A percentile compares a stretch with the other conserved stretches of the same genome.
Conservation (phyloP, 768 basidiomycete species). For the Leucocoprinus birnbaumii region DNA sequence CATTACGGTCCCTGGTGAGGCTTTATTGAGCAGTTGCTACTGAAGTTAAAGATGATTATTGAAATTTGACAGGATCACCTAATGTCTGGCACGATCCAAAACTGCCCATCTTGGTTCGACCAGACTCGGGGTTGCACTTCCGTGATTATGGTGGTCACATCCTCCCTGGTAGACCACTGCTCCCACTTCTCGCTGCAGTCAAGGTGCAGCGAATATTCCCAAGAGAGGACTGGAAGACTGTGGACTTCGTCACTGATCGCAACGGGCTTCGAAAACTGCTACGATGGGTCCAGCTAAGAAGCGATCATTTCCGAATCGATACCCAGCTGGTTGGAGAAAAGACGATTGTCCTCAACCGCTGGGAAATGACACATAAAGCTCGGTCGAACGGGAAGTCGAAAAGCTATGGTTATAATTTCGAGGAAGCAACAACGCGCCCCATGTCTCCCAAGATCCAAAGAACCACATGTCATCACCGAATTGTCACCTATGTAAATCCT, state of each 20-base stretch:
- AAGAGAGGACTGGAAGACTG: slow-evolving; percentile 36
- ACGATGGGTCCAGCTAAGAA: slow-evolving; percentile 41
- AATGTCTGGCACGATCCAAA: slow-evolving; percentile 48
- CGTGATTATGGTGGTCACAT: slow-evolving; percentile 62
- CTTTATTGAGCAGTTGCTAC: too few relatives aligned
- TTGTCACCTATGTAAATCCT: too few relatives aligned
- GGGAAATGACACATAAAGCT: too few relatives aligned
- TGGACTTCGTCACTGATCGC: slow-evolving; percentile 59
- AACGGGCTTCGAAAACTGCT: slow-evolving; percentile 64
- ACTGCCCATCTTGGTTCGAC: slow-evolving; percentile 49
- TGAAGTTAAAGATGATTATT: too few relatives aligned
- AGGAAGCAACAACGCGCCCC: too few relatives aligned
- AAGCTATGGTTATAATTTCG: too few relatives aligned
- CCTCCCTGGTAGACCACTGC: slow-evolving; percentile 30
- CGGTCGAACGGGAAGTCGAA: too few relatives aligned
- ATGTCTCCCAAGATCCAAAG: too few relatives aligned
- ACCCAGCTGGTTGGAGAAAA: slow-evolving; percentile 55
- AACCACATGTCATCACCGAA: too few relatives aligned
- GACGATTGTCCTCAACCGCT: slow-evolving; percentile 63
- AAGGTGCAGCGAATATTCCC: slow-evolving; percentile 33
- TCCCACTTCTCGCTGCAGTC: slow-evolving; percentile 61
- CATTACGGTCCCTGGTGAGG: slow-evolving; percentile 48
- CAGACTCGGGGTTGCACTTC: slow-evolving; percentile 47
- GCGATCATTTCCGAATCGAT: slow-evolving; percentile 64
- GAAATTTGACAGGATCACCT: slow-evolving; percentile 52